Base-by-base conservation (phyloP, 2,329 filamentous ascomycete genomes). In the Diatrype stigma region DNA sequence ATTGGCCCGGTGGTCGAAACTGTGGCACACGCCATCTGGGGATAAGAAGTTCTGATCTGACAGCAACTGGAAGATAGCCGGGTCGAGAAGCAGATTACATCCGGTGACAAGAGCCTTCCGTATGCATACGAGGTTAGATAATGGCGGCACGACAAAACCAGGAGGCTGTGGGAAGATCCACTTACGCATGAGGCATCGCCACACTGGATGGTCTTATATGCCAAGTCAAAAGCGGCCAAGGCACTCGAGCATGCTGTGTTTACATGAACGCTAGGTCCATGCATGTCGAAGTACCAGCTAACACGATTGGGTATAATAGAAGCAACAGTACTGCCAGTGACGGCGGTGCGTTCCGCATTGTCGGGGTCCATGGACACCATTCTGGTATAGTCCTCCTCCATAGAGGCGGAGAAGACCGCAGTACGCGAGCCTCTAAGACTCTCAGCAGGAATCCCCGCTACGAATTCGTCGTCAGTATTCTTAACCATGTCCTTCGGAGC, bases 21-120 rank as follows among this genome's bases (percentile, higher is more conserved):
- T 63, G 22, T 63, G 62, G 19, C 56, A 63, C 16, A 51, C 50
- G 48, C 62, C 61, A 34, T 63, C 60, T 71, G 79, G 7, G 2
- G 69, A 70, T 8, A 79, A 52, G 53, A 73, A 67, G 35, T 71
- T 59, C 14, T 72, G 49, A 35, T 57, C 60, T 11, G 61, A 56
- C 34, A 67, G 46, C 46, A 56, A 52, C n/a, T 64, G 59, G 11
- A 58, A 57, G 3, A 56, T 52, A 8, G 66, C 61, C 1, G 67
- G 67, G 1, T 51, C 56, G 0, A 70, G 49, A 6, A 70, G 62
- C 23, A 71, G 42, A 51, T 67, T 70, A 11, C 60, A 53, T 5
- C 65, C 68, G 4, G 56, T 60, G 1, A 70, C 69, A 16, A 72
- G 30, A 6, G 70, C 71, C 62, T 62, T 49, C 6, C 37, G 30